Evolutionary conservation across 2,329 filamentous ascomycete species (phyloP), one percentile per base, ranked within the genome.

Genomic region (Ophiostoma novo-ulmi): DNA sequence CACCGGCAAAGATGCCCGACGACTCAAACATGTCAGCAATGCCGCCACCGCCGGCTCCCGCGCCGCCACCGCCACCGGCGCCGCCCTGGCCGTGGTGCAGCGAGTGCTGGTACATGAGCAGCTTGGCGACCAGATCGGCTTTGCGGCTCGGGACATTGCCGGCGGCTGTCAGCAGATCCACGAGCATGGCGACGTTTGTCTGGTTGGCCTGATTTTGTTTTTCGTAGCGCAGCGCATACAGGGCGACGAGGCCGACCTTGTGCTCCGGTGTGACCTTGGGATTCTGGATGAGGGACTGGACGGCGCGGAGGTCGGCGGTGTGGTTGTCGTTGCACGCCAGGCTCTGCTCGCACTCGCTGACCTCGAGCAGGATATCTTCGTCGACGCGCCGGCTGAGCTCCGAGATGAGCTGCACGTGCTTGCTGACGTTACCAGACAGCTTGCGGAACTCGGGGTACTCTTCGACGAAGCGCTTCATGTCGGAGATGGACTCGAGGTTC

Each of bases 381-480:
- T 91, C 91, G 17, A 99, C 94, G 70, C 92, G 88, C 71, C 94
- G 87, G 78, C 93, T 97, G 58, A 99, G 85, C 78, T 99, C 96
- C 0, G 93, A 93, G 31, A 99, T 95, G 31, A 99, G 83, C 0
- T 95, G 97, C 71, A 99, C 96, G 78, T 99, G 95, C 78, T 99
- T 99, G 81, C 94, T 98, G 70, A 99, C 95, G 75, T 99, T 99
- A 52, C 95, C 94, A 1, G 95, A 97, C 0, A 99, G 87, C 77
- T 97, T 97, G 71, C 95, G 89, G 79, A 99, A 99, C 78, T 99
- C 95, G 1, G 95, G 95, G 78, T 98, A 99, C 77, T 99, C 95
- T 80, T 99, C 95, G 70, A 99, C 96, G 76, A 99, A 99, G 63
- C 94, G 92, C 80, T 99, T 99, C 96, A 99, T 99, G 78, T 99